Evolutionary conservation across 257 asterid species (phyloP).

Genomic region (Voacanga thouarsii): DNA sequence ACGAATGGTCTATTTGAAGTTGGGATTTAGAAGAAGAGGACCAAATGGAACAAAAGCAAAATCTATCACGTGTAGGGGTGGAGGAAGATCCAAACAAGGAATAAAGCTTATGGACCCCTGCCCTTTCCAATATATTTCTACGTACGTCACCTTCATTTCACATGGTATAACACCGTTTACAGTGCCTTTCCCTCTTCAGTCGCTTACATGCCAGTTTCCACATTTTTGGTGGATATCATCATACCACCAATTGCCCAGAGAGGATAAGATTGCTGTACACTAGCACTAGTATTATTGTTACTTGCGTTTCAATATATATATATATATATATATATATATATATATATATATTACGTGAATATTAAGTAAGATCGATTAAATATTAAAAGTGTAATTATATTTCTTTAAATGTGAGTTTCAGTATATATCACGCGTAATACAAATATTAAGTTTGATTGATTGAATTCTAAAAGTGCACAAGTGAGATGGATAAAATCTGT

Average conservation of each 20-base stretch:
- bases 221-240: constrained; percentile 32
- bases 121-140: not conserved
- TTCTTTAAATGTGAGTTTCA: not conserved
- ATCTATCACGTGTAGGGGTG: constrained; percentile 35
- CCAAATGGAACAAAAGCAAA: constrained; percentile 17
- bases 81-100: constrained; percentile 26
- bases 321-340: no score
- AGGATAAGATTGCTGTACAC: constrained; percentile 33
- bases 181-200: constrained; percentile 31
- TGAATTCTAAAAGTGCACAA: no score
- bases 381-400: no score
- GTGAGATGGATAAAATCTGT: no score
- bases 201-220: constrained; percentile 61
- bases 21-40: constrained; percentile 16
- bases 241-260: constrained; percentile 14
- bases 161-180: constrained; percentile 31
- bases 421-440: no score
- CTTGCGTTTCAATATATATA: constrained; percentile 6
- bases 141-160: constrained; percentile 20
- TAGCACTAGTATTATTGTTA: not conserved
- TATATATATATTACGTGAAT: no score
- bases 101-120: constrained; percentile 24
- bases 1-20: constrained; percentile 31
- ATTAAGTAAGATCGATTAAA: no score
- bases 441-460: no score